Conservation (phyloP, 1,139 yeast genomes). For the Kazachstania sp. region DNA sequence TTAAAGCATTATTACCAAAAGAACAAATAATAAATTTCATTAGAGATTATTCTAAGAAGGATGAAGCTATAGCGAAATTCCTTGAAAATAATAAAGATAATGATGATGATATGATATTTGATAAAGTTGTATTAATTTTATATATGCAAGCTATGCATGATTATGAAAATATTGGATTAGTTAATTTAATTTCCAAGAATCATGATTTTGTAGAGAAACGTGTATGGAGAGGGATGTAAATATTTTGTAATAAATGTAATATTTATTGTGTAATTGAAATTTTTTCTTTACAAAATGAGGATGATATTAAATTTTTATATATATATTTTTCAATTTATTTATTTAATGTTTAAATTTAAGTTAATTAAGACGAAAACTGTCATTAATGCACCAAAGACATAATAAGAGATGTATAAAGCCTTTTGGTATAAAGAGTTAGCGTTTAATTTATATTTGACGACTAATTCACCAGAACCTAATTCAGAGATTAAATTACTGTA, state of each 20-base stretch:
- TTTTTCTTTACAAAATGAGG: neutral
- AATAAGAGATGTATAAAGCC: slow-evolving; percentile 58
- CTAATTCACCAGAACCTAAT: slow-evolving; percentile 48
- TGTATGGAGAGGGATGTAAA: slow-evolving; percentile 49
- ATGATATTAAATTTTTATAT: neutral
- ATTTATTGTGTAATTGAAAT: too few species aligned
- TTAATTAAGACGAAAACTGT: slow-evolving; percentile 43
- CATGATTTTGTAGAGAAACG: slow-evolving; percentile 49
- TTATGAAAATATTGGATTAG: slow-evolving; percentile 44
- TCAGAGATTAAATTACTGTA: slow-evolving; percentile 66
- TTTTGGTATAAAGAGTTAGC: slow-evolving; percentile 47
- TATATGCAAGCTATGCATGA: slow-evolving; percentile 53
- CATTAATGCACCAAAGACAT: slow-evolving; percentile 54
- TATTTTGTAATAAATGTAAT: neutral
- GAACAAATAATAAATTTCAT: slow-evolving; percentile 34
- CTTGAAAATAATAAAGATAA: slow-evolving; percentile 22
- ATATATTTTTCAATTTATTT: neutral
- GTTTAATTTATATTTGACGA: slow-evolving; percentile 57
- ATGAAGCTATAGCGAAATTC: slow-evolving; percentile 21
- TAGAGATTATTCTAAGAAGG: slow-evolving; percentile 20
- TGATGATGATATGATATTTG: slow-evolving; percentile 39
- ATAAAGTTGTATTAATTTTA: slow-evolving; percentile 42
- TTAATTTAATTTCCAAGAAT: slow-evolving; percentile 42
- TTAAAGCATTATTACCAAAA: slow-evolving; percentile 47
- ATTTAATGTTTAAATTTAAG: slow-evolving; percentile 15